These are phyloP conservation scores for Phyllosticta citriasiana DNA, from an alignment of 2,329 filamentous ascomycete genomes.

Conservation along the genomic window DNA sequence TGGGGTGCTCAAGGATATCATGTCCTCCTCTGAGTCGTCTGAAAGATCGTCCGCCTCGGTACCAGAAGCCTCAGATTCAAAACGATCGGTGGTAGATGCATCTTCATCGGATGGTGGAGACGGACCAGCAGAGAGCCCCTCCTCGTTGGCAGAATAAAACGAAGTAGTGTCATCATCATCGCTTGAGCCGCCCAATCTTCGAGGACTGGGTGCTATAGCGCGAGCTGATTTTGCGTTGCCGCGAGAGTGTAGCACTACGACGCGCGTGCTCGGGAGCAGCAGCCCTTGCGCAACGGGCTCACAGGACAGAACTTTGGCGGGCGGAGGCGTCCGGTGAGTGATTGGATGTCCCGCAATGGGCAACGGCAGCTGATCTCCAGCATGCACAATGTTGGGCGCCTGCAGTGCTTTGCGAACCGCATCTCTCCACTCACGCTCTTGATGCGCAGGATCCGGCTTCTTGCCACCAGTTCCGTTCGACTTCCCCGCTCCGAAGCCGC, in stretches of 20 bases:
- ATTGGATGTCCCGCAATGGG: slow-evolving; percentile 70
- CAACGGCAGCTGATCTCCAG: slow-evolving; percentile 72
- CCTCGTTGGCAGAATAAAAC: slow-evolving; percentile 87
- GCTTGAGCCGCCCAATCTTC: slow-evolving; percentile 47
- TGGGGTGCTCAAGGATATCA: slow-evolving; percentile 81
- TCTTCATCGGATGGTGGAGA: slow-evolving; percentile 30
- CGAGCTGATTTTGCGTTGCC: slow-evolving; percentile 39
- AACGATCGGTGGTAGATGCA: slow-evolving; percentile 30
- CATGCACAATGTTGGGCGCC: slow-evolving; percentile 66
- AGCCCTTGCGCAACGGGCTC: slow-evolving; percentile 89
- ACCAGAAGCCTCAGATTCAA: slow-evolving; percentile 51
- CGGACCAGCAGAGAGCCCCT: slow-evolving; percentile 35
- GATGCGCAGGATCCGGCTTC: slow-evolving; percentile 13
- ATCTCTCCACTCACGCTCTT: slow-evolving; percentile 26
- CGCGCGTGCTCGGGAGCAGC: slow-evolving; percentile 65
- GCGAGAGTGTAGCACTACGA: slow-evolving; percentile 64
- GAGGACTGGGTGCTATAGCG: slow-evolving; percentile 33
- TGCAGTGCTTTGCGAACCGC: slow-evolving; percentile 63
- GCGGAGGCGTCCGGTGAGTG: slow-evolving; percentile 73
- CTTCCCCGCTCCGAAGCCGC: slow-evolving; percentile 38
- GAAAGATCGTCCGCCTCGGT: slow-evolving; percentile 68
- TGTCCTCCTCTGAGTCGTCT: slow-evolving; percentile 76
- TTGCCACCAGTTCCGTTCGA: slow-evolving; percentile 22
- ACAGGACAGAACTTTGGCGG: slow-evolving; percentile 82
- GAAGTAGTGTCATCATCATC: slow-evolving; percentile 69